Base-by-base conservation (phyloP, 108 stramenopile genomes). In the Nitzschia sp. region DNA sequence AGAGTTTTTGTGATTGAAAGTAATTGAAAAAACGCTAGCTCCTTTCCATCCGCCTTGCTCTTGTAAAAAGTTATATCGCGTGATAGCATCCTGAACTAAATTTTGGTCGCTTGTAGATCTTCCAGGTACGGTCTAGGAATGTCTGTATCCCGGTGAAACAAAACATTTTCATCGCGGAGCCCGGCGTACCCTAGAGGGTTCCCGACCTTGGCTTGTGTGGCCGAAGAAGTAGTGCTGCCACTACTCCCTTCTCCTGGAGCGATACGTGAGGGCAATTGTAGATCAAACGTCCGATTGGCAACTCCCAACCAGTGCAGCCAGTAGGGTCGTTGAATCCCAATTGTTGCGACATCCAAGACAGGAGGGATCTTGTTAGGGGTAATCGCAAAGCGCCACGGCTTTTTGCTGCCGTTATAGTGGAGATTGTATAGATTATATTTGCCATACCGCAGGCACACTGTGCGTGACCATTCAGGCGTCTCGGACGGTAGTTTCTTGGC, bases 241-340 rank as follows among this genome's bases (percentile, higher is more conserved):
- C 15, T 42, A 11, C 38, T 42, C 53, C 53, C 53, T 24, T n/a
- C 24, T 19, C 53, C 11, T n/a, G 13, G 8, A 15, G 8, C 19
- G 11, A 8, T 24, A 54, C 8, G 53, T 24, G n/a, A 24, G 11
- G 53, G 53, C 21, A 54, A 8, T 6, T 24, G 53, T 15, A 54
- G 24, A 24, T 54, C 24, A 9, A 54, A 54, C 19, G 53, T 54
- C 53, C n/a, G 11, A n/a, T 54, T 54, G 8, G 53, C 53, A 6
- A 24, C 21, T 54, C 53, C 53, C 6, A 54, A n/a, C 53, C 53
- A 54, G 19, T 54, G 19, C 6, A 54, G n/a, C 53, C 53, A 54
- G 19, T n/a, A 42, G 11, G 8, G 11, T 8, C 11, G 38, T 15
- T 42, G 38, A 11, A 15, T 11, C 15, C 11, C 38, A 42, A 15